These are phyloP conservation scores for Rhodofomes roseus DNA, from an alignment of 1,284 basidiomycete genomes.

Conservation along the genomic window DNA sequence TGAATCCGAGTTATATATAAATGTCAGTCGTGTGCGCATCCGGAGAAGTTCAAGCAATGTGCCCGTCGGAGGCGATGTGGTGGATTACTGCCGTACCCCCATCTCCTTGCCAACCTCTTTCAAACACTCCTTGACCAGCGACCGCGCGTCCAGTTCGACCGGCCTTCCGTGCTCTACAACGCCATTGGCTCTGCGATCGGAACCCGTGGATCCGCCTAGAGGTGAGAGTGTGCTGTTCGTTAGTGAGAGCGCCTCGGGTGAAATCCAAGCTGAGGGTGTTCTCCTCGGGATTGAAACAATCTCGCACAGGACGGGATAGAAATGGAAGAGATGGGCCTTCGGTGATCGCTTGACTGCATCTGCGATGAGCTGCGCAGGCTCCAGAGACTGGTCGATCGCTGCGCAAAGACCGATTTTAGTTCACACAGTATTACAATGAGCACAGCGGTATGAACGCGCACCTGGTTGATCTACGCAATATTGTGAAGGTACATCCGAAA, in stretches of 20 bases:
- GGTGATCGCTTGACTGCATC: constrained; percentile 70
- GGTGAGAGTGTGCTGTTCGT: constrained; percentile 7
- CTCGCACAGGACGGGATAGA: constrained; percentile 77
- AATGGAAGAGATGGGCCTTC: constrained; percentile 80
- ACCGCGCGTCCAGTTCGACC: constrained; percentile 61
- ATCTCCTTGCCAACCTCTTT: constrained; percentile 72
- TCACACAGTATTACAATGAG: constrained; percentile 5
- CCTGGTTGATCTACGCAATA: constrained; percentile 52
- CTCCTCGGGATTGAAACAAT: constrained; percentile 68
- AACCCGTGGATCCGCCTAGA: neutral
- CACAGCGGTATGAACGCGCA: constrained; percentile 25
- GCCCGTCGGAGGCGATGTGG: neutral
- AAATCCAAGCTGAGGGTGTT: constrained; percentile 66
- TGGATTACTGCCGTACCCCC: constrained; percentile 37
- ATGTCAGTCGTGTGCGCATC: neutral
- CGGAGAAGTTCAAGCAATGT: neutral
- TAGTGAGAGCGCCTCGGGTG: constrained; percentile 13
- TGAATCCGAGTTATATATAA: neutral
- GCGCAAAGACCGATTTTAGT: neutral
- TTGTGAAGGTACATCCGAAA: constrained; percentile 59
- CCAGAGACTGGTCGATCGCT: constrained; percentile 43
- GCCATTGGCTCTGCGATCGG: constrained; percentile 10
- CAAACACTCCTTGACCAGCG: constrained; percentile 67
- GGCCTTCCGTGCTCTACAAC: constrained; percentile 30
- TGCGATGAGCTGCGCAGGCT: constrained; percentile 51